Evolutionary conservation across 441 rosid species (phyloP), one percentile per base, ranked within the genome.

Genomic region (Pelargonium australe): DNA sequence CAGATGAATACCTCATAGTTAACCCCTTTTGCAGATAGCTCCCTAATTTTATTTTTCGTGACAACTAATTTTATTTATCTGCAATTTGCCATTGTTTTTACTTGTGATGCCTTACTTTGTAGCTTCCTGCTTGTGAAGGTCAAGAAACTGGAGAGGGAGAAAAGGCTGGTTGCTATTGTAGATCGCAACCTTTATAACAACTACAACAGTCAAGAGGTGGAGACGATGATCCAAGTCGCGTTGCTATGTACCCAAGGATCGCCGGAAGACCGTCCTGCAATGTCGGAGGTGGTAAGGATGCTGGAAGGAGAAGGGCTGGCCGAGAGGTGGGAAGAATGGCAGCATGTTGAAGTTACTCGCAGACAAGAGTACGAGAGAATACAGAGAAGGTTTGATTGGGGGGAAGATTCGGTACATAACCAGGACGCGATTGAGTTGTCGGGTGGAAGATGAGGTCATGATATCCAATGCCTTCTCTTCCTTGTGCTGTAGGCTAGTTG

Each of bases 281-380:
- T 90, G 97, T 89, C 96, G 0, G 98, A 92, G 69, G 96, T 92
- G 55, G 96, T 90, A 37, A 81, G 97, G 73, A 92, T 92, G 98
- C 91, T 92, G 1, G 98, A 92, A 85, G 98, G 97, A 3, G 98
- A 92, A 19, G 96, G 98, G 2, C 84, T 92, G 13, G 92, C 89
- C 13, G 98, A 92, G 75, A 89, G 82, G 84, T 92, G 98, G 98
- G 98, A 92, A 73, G 94, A 92, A 70, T 84, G 93, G 70, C 95
- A 89, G 68, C 85, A 74, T 76, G 86, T 78, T 13, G 92, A 89
- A 77, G 58, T 51, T 14, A 51, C 58, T 5, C 58, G 58, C 17
- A n/a, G 58, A 17, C 17, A 51, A 51, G 17, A 51, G 58, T 51
- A 51, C 58, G 17, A 51, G 16, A 51, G 58, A 14, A 51, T 51